phyloP scores from a whole-genome alignment of 2,329 filamentous ascomycete species.

The Aspergillus texensis region DNA sequence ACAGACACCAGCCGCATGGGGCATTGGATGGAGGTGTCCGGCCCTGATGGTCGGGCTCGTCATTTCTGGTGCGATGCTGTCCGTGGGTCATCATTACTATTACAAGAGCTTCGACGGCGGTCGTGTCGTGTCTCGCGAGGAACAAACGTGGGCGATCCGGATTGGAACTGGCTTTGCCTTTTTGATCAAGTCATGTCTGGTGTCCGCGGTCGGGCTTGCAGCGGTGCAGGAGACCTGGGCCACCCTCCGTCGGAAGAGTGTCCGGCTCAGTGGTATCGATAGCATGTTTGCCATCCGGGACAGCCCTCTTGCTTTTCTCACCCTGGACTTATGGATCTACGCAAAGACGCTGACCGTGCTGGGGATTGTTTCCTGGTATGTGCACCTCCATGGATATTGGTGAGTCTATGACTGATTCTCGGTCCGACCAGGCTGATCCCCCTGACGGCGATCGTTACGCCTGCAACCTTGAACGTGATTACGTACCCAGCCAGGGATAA shows the following conservation, averaged over 20 bases:
- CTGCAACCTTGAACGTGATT: neutral
- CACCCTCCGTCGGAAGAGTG: constrained; percentile 13
- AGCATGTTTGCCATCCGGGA: constrained; percentile 12
- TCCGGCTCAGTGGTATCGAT: constrained; percentile 12
- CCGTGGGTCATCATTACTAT: constrained; percentile 9
- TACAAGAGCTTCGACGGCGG: constrained; percentile 6
- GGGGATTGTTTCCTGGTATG: constrained; percentile 13
- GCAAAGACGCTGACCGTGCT: constrained; percentile 15
- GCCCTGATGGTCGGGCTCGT: constrained; percentile 11
- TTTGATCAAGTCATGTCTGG: constrained; percentile 8
- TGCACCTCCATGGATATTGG: neutral
- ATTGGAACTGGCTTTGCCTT: constrained; percentile 17
- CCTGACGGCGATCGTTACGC: neutral
- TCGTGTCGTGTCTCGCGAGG: constrained; percentile 7
- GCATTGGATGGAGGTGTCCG: constrained; percentile 8
- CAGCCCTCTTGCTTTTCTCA: constrained; percentile 10
- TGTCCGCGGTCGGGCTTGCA: constrained; percentile 12
- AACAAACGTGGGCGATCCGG: constrained; percentile 16
- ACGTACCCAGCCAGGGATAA: neutral
- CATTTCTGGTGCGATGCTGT: constrained; percentile 6
- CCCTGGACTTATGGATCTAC: constrained; percentile 11
- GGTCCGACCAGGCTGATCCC: neutral
- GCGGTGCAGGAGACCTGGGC: constrained; percentile 14
- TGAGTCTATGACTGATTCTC: neutral
- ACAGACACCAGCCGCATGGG: neutral